These are phyloP conservation scores for Acanthamoeba castellanii DNA, from an alignment of 208 protist species.

Conservation along the genomic window DNA sequence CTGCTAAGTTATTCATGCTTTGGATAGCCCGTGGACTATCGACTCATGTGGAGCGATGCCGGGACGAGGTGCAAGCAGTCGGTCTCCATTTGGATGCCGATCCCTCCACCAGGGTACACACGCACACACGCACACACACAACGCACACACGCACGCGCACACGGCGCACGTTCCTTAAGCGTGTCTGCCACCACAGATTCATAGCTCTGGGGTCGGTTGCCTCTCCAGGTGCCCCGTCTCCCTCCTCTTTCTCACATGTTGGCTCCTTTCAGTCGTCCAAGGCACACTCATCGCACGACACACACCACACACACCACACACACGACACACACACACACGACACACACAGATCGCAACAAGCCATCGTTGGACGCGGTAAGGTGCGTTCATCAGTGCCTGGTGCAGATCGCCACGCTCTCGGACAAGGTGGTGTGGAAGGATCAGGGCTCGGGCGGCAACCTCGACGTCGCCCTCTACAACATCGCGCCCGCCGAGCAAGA, in stretches of 20 bases:
- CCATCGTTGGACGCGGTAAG: background rate
- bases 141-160: too few relatives aligned
- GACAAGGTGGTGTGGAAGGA: background rate
- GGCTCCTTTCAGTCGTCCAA: background rate
- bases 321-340: background rate
- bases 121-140: too few relatives aligned
- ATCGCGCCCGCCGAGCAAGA: background rate
- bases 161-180: background rate
- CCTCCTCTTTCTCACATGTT: background rate
- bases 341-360: background rate
- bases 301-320: too few relatives aligned
- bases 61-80: background rate
- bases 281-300: background rate
- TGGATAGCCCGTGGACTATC: background rate
- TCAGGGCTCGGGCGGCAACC: background rate
- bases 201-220: background rate
- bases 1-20: too few relatives aligned
- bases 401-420: background rate
- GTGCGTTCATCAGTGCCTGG: conserved; percentile 1
- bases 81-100: background rate
- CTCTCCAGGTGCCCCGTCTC: background rate
- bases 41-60: background rate
- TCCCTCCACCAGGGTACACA: background rate
- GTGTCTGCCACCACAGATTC: background rate
- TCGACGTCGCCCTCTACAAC: background rate